Evolutionary conservation across 345 rosid species (phyloP).

Genomic region (Excoecaria cochinchinensis): DNA sequence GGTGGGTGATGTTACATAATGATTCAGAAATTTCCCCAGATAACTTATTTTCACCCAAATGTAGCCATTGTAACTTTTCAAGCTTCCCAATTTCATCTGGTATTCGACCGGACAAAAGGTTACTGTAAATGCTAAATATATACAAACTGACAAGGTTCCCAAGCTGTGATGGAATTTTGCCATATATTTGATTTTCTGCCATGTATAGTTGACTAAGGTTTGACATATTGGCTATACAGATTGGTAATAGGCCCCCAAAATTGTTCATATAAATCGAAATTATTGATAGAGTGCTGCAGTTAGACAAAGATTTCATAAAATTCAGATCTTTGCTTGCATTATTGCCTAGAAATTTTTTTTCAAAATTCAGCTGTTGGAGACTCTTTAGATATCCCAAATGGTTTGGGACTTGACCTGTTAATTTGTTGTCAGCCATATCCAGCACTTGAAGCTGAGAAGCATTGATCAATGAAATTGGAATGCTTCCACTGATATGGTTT

Average conservation of each 20-base stretch:
- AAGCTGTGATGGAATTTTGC: constrained; percentile 6
- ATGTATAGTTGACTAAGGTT: not conserved
- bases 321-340: not conserved
- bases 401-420: not conserved
- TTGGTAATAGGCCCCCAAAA: constrained; percentile 5
- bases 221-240: not conserved
- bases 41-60: not conserved
- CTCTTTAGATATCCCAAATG: not conserved
- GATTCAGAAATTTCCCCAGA: constrained; percentile 16
- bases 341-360: not conserved
- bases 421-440: not conserved
- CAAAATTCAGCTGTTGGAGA: not conserved
- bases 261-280: not conserved
- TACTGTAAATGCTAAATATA: not conserved
- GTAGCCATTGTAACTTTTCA: not conserved
- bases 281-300: not conserved
- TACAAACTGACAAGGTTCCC: constrained; percentile 26
- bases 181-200: not conserved
- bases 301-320: not conserved
- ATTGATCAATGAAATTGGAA: constrained; percentile 1
- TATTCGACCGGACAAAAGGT: constrained; percentile 16
- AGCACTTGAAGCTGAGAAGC: not conserved
- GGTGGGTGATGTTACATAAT: not conserved
- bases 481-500: not conserved
- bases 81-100: constrained; percentile 6